Base-by-base conservation (phyloP, 768 basidiomycete genomes). In the Suillus discolor region DNA sequence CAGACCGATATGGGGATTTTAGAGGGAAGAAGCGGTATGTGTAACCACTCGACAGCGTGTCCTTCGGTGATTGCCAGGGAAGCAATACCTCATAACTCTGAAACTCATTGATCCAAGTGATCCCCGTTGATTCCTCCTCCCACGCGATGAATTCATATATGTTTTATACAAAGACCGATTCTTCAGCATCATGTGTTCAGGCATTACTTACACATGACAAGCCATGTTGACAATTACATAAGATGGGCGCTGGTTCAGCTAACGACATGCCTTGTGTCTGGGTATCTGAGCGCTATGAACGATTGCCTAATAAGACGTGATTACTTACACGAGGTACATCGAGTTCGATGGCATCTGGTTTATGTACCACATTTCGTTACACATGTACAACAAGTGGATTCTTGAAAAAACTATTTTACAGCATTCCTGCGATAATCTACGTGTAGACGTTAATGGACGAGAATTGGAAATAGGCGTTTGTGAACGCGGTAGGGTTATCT, bases 401-500 rank as follows among this genome's bases (percentile, higher is more conserved):
- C 12, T 16, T 42, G 18, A 25, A 60, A 42, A 59, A 60, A 2
- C 11, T 20, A 59, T 39, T 39, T 23, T 25, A 59, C 23, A 59
- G 3, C 39, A 9, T 25, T 60, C 25, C 59, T 28, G 15, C 6
- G 25, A 31, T 20, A 34, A 6, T 25, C 62, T 64, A 71, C n/a
- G 71, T 62, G 66, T 83, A 84, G 34, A 84, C 71, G 36, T 77
- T 69, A 16, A 84, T 69, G 20, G 75, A 76, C 9, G 71, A 73
- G 64, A 84, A 76, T 34, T 80, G 71, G 70, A 82, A 84, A 69
- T 80, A 83, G 0, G 83, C 81, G 2, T 79, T 71, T 5, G 67
- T 65, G 70, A 83, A 84, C 2, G 81, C 82, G 4, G 67, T 53
- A 3, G 83, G 83, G 57, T 79, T 79, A 64, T 76, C 74, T 75